phyloP scores from a whole-genome alignment of 2,329 filamentous ascomycete genomes.

The Microdochium trichocladiopsis region DNA sequence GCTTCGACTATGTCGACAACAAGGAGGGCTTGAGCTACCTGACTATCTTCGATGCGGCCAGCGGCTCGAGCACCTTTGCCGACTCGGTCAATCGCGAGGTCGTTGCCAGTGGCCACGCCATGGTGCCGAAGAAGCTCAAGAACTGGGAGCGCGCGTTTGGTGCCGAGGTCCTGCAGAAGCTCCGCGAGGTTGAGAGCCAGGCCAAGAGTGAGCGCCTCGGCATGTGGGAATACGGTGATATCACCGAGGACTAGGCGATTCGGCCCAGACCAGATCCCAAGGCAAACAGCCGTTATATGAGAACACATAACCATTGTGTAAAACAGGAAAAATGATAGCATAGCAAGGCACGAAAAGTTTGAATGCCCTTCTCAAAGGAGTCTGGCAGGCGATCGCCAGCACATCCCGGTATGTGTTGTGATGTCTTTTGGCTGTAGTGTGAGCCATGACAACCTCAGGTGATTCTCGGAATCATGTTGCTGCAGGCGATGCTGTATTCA shows the following conservation, averaged over 20 bases:
- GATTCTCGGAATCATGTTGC: too few species aligned
- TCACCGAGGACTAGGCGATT: slow-evolving; percentile 72
- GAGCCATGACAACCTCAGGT: too few species aligned
- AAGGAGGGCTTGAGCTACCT: slow-evolving; percentile 80
- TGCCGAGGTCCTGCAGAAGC: slow-evolving; percentile 60
- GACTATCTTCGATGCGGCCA: slow-evolving; percentile 73
- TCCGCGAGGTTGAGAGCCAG: slow-evolving; percentile 67
- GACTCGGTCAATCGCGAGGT: slow-evolving; percentile 89
- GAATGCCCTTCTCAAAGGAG: too few species aligned
- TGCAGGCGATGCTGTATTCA: background rate
- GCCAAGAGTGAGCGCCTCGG: slow-evolving; percentile 77
- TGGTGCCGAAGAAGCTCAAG: slow-evolving; percentile 90
- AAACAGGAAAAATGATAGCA: background rate
- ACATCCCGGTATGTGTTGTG: too few species aligned
- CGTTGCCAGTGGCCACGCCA: slow-evolving; percentile 73
- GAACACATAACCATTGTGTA: background rate
- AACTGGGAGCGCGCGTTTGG: slow-evolving; percentile 75
- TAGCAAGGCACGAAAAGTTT: background rate
- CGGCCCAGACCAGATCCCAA: too few species aligned
- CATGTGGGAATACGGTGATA: slow-evolving; percentile 98
- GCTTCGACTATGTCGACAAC: slow-evolving; percentile 75
- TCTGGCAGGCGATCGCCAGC: too few species aligned
- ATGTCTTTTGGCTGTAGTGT: too few species aligned
- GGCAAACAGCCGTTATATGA: background rate
- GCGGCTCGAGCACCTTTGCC: slow-evolving; percentile 43